Base-by-base conservation (phyloP, 768 basidiomycete species). In the Porphyrellus cyaneotinctus region DNA sequence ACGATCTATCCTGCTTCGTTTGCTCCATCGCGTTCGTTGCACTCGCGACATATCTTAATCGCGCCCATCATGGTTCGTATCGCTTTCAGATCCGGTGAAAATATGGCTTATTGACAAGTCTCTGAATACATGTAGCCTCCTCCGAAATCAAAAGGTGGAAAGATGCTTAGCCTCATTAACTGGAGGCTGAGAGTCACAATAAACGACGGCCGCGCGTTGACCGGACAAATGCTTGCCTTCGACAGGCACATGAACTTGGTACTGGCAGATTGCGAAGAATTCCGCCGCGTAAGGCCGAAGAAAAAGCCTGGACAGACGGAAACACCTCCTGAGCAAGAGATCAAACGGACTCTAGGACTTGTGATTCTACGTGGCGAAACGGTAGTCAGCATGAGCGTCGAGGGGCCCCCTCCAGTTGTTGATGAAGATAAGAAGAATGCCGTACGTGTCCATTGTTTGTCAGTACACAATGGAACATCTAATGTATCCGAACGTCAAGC, bases 241-340 rank as follows among this genome's bases (percentile, higher is more conserved):
- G 97, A 99, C 76, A 87, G 91, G 66, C 97, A 99, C 74, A 99
- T 98, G 97, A 99, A 99, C 75, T 79, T 99, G 62, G 97, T 99
- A 41, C 75, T 99, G 49, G 94, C 95, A 15, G 97, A 98, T 63
- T 97, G 95, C 67, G 97, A 99, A 72, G 97, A 99, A 73, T 99
- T 98, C 69, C 76, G 97, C 64, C 84, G 89, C 58, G 85, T 98
- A 37, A 77, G 89, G 58, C 88, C 88, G 35, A 97, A 98, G 79
- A 93, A 93, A 77, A 90, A 95, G 75, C 67, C 82, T 14, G 90
- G 89, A 24, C 85, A 84, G 73, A 71, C 66, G 35, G 90, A 86
- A 68, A 79, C 83, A 5, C 83, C 81, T 8, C 82, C 82, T 1
- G 83, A 85, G 69, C 92, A 95, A 71, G 95, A 98, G 76, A 87